Evolutionary conservation across 345 rosid species (phyloP).

Genomic region (Gossypioides kirkii): DNA sequence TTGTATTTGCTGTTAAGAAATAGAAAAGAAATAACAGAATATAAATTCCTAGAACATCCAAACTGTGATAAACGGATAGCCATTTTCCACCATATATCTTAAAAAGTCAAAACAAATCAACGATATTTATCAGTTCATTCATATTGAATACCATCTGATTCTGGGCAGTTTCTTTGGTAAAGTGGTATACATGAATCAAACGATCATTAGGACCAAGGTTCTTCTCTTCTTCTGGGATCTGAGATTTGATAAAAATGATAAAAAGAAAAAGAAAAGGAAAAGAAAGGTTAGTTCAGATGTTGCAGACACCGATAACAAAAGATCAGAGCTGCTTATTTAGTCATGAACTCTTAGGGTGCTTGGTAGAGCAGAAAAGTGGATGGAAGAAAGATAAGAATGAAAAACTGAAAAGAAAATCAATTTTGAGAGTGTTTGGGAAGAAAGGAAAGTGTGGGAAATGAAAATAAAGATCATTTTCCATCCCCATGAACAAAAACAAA

Average conservation of each 20-base stretch:
- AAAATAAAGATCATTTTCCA: too few species aligned
- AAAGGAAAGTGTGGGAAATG: too few species aligned
- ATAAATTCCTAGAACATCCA: not conserved
- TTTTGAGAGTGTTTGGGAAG: too few species aligned
- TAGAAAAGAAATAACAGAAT: slow-evolving; percentile 3
- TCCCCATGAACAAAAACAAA: too few species aligned
- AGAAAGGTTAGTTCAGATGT: not conserved
- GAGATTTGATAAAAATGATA: slow-evolving; percentile 15
- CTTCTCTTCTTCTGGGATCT: slow-evolving; percentile 92
- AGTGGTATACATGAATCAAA: slow-evolving; percentile 90
- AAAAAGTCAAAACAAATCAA: not conserved
- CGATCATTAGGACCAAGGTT: slow-evolving; percentile 77
- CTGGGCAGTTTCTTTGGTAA: slow-evolving; percentile 68
- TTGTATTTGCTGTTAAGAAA: slow-evolving; percentile 65
- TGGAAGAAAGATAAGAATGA: not conserved
- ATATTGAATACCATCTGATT: slow-evolving; percentile 52
- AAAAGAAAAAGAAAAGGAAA: too few species aligned
- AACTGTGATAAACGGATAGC: not conserved
- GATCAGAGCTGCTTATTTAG: not conserved
- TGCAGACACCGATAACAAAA: not conserved
- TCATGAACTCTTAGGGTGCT: not conserved
- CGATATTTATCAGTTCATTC: not conserved
- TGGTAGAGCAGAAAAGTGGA: not conserved
- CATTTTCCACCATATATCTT: not conserved
- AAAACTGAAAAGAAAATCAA: not conserved